Evolutionary conservation across 495 filamentous ascomycete genomes (phyloP).

Genomic region (Letharia columbiana): DNA sequence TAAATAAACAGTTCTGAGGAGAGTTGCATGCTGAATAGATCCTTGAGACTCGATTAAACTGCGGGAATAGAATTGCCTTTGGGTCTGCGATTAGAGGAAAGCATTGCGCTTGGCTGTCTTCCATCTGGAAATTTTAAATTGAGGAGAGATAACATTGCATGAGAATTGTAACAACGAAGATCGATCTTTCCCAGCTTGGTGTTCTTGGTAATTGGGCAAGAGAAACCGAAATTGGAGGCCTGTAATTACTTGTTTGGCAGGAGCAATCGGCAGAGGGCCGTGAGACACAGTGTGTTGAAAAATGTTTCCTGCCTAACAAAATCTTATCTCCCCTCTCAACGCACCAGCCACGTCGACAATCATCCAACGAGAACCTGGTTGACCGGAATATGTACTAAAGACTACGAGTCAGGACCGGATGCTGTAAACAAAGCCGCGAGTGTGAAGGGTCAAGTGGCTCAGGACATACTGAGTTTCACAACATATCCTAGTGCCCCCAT

Average conservation of each 20-base stretch:
- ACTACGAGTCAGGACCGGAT: not conserved
- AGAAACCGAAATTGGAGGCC: not conserved
- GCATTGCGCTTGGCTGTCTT: not conserved
- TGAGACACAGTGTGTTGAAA: not conserved
- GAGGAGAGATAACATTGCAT: not conserved
- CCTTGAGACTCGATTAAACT: not conserved
- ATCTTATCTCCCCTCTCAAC: not conserved
- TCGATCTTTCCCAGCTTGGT: not conserved
- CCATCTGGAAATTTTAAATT: not conserved
- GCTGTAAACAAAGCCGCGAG: not conserved
- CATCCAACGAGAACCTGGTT: constrained; percentile 15
- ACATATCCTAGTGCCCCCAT: constrained; percentile 74
- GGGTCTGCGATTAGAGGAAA: not conserved
- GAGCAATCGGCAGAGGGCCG: not conserved
- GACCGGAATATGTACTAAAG: constrained; percentile 14
- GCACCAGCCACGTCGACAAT: not conserved
- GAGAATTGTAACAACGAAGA: not conserved
- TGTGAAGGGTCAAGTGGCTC: not conserved
- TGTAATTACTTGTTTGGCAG: not conserved
- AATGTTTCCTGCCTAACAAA: not conserved
- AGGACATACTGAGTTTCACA: constrained; percentile 65
- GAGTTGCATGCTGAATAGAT: not conserved
- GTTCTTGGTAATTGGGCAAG: not conserved
- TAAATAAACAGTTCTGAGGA: not conserved
- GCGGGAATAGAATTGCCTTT: not conserved